These are phyloP conservation scores for Macadamia tetraphylla DNA, from an alignment of 164 flowering plant species.

Conservation along the genomic window DNA sequence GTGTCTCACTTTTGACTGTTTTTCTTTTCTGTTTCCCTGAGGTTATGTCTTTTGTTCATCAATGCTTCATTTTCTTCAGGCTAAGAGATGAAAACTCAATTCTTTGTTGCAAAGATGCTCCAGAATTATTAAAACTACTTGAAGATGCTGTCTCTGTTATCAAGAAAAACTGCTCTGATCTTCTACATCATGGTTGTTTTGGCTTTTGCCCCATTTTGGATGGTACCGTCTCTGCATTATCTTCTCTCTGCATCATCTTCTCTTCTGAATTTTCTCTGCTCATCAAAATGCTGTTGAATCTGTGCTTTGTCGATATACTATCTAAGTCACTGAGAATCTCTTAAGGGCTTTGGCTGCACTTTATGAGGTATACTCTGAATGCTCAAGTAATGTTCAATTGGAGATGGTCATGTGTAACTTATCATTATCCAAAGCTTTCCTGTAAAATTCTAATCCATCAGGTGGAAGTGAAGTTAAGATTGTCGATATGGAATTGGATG, in stretches of 20 bases:
- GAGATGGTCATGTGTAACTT: conserved; percentile 23
- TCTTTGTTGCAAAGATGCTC: conserved; percentile 39
- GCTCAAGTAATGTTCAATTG: conserved; percentile 23
- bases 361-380: conserved; percentile 36
- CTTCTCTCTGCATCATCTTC: conserved; percentile 13
- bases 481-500: conserved; percentile 83
- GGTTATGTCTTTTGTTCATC: not conserved
- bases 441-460: conserved; percentile 15
- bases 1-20: not conserved
- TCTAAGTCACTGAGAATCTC: conserved; percentile 49
- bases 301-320: conserved; percentile 24
- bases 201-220: conserved; percentile 29
- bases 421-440: conserved; percentile 15
- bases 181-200: conserved; percentile 26
- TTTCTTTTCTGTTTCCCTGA: not conserved
- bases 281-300: conserved; percentile 26
- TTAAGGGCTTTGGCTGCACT: conserved; percentile 45
- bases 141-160: conserved; percentile 40
- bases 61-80: conserved; percentile 35
- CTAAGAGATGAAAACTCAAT: conserved; percentile 34
- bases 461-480: conserved; percentile 32
- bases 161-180: conserved; percentile 30
- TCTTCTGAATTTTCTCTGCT: conserved; percentile 40
- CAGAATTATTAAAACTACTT: conserved; percentile 36
- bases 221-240: conserved; percentile 23